Conservation (phyloP, 23 red algal species). For the Agarophyton chilense region DNA sequence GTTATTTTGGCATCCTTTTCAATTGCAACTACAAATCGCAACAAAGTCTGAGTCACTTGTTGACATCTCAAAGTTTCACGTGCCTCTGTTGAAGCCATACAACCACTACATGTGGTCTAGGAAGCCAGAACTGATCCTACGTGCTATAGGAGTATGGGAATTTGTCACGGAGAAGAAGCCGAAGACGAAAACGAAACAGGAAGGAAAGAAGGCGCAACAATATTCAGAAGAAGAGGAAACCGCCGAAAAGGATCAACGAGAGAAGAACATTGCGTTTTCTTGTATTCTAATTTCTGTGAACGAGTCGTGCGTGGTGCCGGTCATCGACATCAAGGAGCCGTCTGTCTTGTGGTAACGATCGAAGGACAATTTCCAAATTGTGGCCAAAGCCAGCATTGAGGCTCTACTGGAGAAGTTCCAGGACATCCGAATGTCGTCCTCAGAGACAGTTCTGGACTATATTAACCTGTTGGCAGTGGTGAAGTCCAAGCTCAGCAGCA, state of each 20-base stretch:
- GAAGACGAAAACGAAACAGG: not conserved
- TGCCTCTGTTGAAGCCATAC: not conserved
- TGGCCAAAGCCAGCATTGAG: not conserved
- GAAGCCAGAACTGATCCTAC: not conserved
- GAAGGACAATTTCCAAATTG: not conserved
- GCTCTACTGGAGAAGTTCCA: not conserved
- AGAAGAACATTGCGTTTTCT: not conserved
- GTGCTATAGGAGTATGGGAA: too few species aligned
- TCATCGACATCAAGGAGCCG: not conserved
- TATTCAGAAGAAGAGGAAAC: too few species aligned
- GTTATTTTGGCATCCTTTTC: too few species aligned
- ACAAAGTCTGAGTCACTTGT: not conserved
- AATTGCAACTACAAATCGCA: too few species aligned
- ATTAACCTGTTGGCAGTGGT: not conserved
- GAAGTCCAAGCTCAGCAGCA: not conserved
- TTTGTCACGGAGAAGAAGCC: too few species aligned
- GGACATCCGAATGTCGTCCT: not conserved
- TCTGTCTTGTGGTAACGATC: not conserved
- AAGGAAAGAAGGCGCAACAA: not conserved
- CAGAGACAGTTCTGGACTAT: conserved; percentile 31
- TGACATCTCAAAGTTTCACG: not conserved
- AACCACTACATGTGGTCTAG: not conserved
- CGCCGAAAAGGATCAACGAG: too few species aligned
- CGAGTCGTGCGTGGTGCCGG: not conserved
- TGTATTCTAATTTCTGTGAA: not conserved